Evolutionary conservation across 129 eudicot species (phyloP), one percentile per base, ranked within the genome.

Genomic region (Escallonia herrerae): DNA sequence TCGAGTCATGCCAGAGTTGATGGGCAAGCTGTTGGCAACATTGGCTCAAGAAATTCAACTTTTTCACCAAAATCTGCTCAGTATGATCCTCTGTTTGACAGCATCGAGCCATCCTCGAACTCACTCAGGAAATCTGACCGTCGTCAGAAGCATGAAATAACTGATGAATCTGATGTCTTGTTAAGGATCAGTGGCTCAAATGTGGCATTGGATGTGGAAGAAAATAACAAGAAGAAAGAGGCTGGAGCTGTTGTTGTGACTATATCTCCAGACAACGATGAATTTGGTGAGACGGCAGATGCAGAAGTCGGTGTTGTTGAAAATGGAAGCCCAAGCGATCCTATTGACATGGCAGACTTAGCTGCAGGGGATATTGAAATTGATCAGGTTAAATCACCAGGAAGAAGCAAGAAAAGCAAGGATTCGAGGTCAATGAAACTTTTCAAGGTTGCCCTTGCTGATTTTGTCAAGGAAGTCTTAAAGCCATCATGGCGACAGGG

Each of bases 401-500:
- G 83, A 66, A 76, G 78, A 60, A 79, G 58, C 64, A 87, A 84
- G 63, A 87, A 82, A 69, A 72, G 72, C 63, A 88, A 88, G 75
- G 96, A 85, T 70, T 87, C 95, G 4, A 78, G 84, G 70, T 81
- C 95, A 6, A 83, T 75, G 95, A 93, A 83, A 63, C 87, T 83
- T 65, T 93, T 88, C 67, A 88, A 93, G 69, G 75, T 66, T 57
- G 81, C 91, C 12, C 71, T 93, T 67, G 98, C 98, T 66, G 81
- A 84, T 72, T 93, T 93, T 76, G 98, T 93, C 47, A 93, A 93
- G 80, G 98, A 88, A 72, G 89, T 93, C 15, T 43, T 93, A 54
- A 93, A 93, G 71, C 98, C 98, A 7, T 89, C 96, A 5, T 93
- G 98, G 98, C 79, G 95, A 52, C 95, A 93, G 73, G 98, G 98